These are phyloP conservation scores for Vitis rotundifolia DNA, from an alignment of 164 flowering plant species.

Conservation along the genomic window DNA sequence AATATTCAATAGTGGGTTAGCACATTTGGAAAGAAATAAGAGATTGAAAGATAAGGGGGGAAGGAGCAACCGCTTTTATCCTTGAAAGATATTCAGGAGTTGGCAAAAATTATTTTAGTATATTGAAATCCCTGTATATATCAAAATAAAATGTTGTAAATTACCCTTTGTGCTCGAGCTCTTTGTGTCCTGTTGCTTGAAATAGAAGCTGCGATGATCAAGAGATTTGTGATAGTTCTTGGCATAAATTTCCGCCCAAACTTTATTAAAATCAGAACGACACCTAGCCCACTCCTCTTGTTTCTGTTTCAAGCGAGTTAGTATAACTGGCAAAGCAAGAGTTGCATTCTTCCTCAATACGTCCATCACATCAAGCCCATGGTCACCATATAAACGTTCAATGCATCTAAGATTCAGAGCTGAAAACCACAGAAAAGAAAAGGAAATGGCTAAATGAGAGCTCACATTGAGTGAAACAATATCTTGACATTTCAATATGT, in stretches of 20 bases:
- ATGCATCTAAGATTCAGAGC: conserved; percentile 87
- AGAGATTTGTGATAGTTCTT: conserved; percentile 93
- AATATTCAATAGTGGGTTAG: no score
- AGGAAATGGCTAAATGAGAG: conserved; percentile 1
- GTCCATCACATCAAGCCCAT: conserved; percentile 95
- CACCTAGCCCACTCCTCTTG: conserved; percentile 93
- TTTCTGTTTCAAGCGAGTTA: conserved; percentile 91
- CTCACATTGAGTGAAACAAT: not conserved
- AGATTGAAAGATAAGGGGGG: no score
- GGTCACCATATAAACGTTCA: conserved; percentile 95
- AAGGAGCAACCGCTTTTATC: no score
- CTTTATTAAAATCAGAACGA: conserved; percentile 87
- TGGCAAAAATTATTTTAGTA: no score
- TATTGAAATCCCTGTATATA: no score
- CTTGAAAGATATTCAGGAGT: no score
- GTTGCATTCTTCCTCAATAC: conserved; percentile 77
- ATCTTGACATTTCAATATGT: not conserved
- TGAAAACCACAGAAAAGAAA: conserved; percentile 21
- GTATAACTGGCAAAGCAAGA: conserved; percentile 81
- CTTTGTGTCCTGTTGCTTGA: conserved; percentile 97
- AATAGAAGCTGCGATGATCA: conserved; percentile 96
- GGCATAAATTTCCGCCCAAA: conserved; percentile 90
- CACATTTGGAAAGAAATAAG: no score
- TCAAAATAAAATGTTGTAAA: not conserved
- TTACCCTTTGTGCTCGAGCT: conserved; percentile 92